Conservation (phyloP, 169 alveolate genomes). For the Cytauxzoon felis region DNA sequence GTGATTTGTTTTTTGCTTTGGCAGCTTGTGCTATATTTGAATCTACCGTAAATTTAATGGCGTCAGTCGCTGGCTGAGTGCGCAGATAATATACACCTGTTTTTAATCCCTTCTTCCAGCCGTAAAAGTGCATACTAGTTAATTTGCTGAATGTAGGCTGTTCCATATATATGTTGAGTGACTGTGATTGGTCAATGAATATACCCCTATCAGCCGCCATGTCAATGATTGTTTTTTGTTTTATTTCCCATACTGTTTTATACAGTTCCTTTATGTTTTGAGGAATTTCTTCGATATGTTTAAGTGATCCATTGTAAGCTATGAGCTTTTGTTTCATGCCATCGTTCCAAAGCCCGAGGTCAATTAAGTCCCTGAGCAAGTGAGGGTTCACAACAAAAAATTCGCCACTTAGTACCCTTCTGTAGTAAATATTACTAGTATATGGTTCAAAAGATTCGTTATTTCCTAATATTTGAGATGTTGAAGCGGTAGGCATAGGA, state of each 20-base stretch:
- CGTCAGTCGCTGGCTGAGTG: conserved; percentile 96
- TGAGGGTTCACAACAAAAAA: conserved; percentile 96
- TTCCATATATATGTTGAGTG: conserved; percentile 92
- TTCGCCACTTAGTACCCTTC: conserved; percentile 98
- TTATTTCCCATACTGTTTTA: conserved; percentile 99
- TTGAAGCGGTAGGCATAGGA: conserved; percentile 99
- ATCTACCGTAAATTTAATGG: conserved; percentile 97
- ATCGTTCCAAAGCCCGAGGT: conserved; percentile 90
- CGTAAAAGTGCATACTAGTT: conserved; percentile 97
- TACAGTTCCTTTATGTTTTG: conserved; percentile 84
- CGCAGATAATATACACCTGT: conserved; percentile 96
- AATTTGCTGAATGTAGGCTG: conserved; percentile 93
- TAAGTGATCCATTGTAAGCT: conserved; percentile 93
- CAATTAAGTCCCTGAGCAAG: conserved; percentile 91
- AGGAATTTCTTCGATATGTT: conserved; percentile 89
- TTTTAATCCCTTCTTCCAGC: conserved; percentile 96
- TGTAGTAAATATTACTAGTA: conserved; percentile 94
- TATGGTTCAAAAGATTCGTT: conserved; percentile 98
- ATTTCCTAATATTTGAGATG: conserved; percentile 95
- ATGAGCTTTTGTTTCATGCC: conserved; percentile 90
- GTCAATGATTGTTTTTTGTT: conserved; percentile 92
- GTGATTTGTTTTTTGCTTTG: conserved; percentile 34
- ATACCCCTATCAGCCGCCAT: conserved; percentile 96
- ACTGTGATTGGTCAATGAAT: conserved; percentile 90
- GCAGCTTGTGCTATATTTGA: conserved; percentile 69